These are phyloP conservation scores for Colletotrichum sp. DNA, from an alignment of 2,329 filamentous ascomycete species.

Conservation along the genomic window DNA sequence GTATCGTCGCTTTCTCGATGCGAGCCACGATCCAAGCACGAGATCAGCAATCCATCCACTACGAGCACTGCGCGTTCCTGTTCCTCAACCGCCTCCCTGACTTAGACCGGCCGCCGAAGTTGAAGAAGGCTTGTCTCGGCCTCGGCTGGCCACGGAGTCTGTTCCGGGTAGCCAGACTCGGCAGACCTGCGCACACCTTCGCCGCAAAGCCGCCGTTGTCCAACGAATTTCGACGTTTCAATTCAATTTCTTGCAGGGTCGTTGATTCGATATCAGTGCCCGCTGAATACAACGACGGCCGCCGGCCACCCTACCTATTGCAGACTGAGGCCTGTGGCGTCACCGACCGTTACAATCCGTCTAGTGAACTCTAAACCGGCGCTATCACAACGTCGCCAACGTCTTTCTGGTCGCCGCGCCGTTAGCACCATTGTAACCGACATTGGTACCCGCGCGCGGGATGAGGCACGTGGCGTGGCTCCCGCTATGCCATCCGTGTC, in stretches of 20 bases:
- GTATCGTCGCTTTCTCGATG: not conserved
- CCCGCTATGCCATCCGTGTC: not conserved
- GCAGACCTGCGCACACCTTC: not conserved
- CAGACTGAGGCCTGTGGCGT: not conserved
- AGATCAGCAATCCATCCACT: not conserved
- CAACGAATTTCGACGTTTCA: not conserved
- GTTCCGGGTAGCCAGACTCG: not conserved
- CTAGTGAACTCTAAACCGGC: not conserved
- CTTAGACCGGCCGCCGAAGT: not conserved
- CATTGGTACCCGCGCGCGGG: not conserved
- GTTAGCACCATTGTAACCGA: not conserved
- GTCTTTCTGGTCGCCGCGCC: not conserved
- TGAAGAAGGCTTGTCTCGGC: not conserved
- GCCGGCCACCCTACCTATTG: not conserved
- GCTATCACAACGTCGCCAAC: conserved; percentile 5
- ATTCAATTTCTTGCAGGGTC: not conserved
- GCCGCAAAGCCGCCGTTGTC: not conserved
- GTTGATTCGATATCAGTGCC: not conserved
- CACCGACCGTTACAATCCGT: not conserved
- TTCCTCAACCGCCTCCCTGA: not conserved
- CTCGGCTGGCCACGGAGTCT: not conserved
- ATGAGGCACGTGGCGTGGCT: conserved; percentile 10
- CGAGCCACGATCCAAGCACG: not conserved
- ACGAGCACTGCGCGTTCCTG: not conserved
- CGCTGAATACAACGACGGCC: not conserved